These are phyloP conservation scores for Diaporthe ilicicola DNA, from an alignment of 2,329 filamentous ascomycete genomes.

Conservation along the genomic window DNA sequence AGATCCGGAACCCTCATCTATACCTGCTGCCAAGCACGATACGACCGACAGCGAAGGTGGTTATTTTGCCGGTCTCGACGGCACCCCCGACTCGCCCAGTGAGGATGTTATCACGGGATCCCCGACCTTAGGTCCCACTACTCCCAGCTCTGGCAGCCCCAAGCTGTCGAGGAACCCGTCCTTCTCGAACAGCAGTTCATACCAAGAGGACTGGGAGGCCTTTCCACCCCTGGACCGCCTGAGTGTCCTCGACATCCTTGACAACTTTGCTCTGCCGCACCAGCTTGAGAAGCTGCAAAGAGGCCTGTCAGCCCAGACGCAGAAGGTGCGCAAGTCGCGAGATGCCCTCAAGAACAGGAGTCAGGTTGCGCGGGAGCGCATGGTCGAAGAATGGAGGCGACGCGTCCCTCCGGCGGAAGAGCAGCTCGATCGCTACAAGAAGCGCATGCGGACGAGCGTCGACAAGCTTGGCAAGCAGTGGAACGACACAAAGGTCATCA, in stretches of 20 bases:
- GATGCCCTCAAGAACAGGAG: constrained; percentile 81
- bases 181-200: constrained; percentile 85
- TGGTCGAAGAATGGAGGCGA: constrained; percentile 92
- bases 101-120: constrained; percentile 57
- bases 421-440: constrained; percentile 89
- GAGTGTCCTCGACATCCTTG: constrained; percentile 90
- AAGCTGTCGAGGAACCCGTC: constrained; percentile 79
- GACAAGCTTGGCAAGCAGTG: constrained; percentile 85
- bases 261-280: constrained; percentile 90
- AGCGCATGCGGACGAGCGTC: constrained; percentile 87
- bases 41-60: constrained; percentile 52
- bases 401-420: constrained; percentile 88
- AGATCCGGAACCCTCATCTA: constrained; percentile 47
- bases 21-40: constrained; percentile 48
- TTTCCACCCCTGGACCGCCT: constrained; percentile 90
- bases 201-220: constrained; percentile 87
- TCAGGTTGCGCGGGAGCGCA: constrained; percentile 82
- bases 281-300: constrained; percentile 91
- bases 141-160: constrained; percentile 54
- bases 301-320: constrained; percentile 81
- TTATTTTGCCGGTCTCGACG: constrained; percentile 49
- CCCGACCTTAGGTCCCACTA: constrained; percentile 57
- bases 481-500: constrained; percentile 91
- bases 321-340: constrained; percentile 84
- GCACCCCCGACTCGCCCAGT: constrained; percentile 51